phyloP scores from a whole-genome alignment of 108 stramenopile species.

The Nitzschia sp. region DNA sequence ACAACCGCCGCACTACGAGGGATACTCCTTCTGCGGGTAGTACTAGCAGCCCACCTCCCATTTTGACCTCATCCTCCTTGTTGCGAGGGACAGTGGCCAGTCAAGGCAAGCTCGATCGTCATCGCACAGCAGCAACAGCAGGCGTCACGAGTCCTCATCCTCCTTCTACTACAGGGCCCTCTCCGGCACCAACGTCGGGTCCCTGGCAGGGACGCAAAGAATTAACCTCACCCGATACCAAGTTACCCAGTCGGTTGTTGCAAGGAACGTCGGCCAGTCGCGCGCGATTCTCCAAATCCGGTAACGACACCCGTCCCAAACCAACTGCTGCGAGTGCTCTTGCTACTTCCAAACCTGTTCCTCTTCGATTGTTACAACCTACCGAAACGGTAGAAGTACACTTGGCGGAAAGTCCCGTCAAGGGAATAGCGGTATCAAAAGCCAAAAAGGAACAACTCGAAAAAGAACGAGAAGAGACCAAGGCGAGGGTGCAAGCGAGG shows the following conservation, averaged over 20 bases:
- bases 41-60: background rate
- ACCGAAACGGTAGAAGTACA: background rate
- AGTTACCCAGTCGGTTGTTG: conserved; percentile 6
- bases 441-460: background rate
- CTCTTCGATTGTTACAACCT: conserved; percentile 3
- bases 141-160: no score
- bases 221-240: conserved; percentile 18
- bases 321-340: background rate
- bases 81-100: background rate
- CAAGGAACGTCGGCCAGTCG: conserved; percentile 11
- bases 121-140: no score
- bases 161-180: no score
- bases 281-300: background rate
- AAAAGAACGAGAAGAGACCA: conserved; percentile 3
- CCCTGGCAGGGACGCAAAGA: background rate
- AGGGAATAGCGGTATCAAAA: background rate
- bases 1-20: background rate
- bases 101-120: background rate
- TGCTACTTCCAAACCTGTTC: background rate
- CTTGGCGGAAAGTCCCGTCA: background rate
- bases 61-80: background rate
- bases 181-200: no score
- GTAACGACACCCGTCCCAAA: background rate
- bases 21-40: background rate
- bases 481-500: background rate